These are phyloP conservation scores for Musa troglodytarum DNA, from an alignment of 176 grass and related monocot genomes.

Conservation along the genomic window DNA sequence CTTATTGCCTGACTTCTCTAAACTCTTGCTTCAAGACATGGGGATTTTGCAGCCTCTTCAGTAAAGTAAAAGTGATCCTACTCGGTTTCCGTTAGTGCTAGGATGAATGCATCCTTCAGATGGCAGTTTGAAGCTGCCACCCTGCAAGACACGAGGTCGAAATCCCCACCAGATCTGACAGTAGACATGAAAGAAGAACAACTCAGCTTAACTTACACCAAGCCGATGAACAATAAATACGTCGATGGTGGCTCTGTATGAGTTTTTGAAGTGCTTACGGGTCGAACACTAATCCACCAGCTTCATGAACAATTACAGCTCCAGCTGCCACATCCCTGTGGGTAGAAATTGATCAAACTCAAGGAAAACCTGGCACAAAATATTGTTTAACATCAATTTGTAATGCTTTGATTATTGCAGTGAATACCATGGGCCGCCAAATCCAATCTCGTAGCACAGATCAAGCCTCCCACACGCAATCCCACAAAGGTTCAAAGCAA, in stretches of 20 bases:
- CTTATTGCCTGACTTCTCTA: background rate
- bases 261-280: constrained; percentile 39
- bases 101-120: constrained; percentile 68
- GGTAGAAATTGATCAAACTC: constrained; percentile 8
- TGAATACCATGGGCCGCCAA: constrained; percentile 82
- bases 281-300: constrained; percentile 84
- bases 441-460: constrained; percentile 93
- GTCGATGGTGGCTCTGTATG: background rate
- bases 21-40: background rate
- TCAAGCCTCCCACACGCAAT: constrained; percentile 91
- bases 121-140: constrained; percentile 69
- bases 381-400: background rate
- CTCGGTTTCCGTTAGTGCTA: constrained; percentile 13
- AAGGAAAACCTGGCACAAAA: background rate
- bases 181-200: background rate
- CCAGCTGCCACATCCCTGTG: constrained; percentile 89
- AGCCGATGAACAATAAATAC: background rate
- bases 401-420: background rate
- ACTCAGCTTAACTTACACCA: background rate
- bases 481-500: constrained; percentile 87
- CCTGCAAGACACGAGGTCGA: constrained; percentile 62
- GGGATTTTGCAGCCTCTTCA: background rate
- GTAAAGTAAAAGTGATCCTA: background rate
- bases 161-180: constrained; percentile 59
- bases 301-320: constrained; percentile 85